Evolutionary conservation across 768 basidiomycete species (phyloP).

Genomic region (Solioccasus polychromus): DNA sequence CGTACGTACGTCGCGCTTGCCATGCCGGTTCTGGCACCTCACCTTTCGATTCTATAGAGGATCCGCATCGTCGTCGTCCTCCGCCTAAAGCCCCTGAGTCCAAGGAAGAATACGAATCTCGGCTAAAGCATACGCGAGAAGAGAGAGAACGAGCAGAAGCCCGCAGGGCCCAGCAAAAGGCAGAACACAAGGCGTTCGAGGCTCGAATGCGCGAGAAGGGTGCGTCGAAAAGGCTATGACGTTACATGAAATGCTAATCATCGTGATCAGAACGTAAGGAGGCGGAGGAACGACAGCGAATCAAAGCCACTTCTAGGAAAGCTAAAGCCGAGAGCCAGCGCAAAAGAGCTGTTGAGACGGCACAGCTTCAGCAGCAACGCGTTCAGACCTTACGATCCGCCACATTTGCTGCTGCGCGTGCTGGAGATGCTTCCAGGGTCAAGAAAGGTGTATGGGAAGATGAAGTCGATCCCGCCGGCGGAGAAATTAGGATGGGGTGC

Average conservation of each 20-base stretch:
- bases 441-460: conserved; percentile 70
- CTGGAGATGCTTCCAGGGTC: conserved; percentile 49
- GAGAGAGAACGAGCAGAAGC: conserved; percentile 54
- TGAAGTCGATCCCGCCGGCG: conserved; percentile 66
- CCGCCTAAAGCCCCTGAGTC: conserved; percentile 40
- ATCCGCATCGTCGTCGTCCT: conserved; percentile 17
- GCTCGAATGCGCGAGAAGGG: conserved; percentile 52
- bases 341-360: conserved; percentile 45
- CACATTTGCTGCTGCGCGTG: conserved; percentile 64
- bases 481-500: conserved; percentile 59
- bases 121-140: conserved; percentile 47
- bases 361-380: conserved; percentile 44
- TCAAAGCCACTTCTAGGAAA: conserved; percentile 54
- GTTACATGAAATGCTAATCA: conserved; percentile 13
- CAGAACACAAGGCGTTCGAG: conserved; percentile 43
- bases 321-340: conserved; percentile 49
- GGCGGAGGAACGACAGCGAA: conserved; percentile 57
- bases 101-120: conserved; percentile 50
- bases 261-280: conserved; percentile 41
- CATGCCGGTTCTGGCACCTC: conserved; percentile 6
- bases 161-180: conserved; percentile 45
- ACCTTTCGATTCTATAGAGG: conserved; percentile 16
- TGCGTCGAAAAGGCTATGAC: conserved; percentile 21
- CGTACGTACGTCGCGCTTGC: conserved; percentile 26
- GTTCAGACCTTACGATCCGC: conserved; percentile 57